phyloP scores from a whole-genome alignment of 306 rosid genomes.

The Lagenaria siceraria region DNA sequence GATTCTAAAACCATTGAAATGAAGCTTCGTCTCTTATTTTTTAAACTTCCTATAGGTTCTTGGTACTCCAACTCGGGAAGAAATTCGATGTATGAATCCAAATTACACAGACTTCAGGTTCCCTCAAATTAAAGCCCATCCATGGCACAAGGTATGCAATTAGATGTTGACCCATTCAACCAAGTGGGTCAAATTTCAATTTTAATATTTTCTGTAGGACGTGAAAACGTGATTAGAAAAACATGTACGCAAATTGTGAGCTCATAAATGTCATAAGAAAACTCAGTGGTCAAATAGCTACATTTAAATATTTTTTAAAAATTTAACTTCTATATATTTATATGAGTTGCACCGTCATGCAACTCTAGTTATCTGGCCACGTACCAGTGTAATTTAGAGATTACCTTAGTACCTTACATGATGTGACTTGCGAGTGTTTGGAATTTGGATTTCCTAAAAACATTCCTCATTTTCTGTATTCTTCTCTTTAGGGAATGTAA shows the following conservation, averaged over 20 bases:
- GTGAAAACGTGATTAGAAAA: not conserved
- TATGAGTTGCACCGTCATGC: not conserved
- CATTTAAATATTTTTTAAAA: not conserved
- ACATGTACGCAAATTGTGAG: not conserved
- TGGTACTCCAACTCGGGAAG: slow-evolving; percentile 97
- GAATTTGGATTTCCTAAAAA: not conserved
- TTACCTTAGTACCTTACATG: not conserved
- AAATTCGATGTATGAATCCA: slow-evolving; percentile 95
- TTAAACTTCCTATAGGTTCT: slow-evolving; percentile 51
- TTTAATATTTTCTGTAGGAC: not conserved
- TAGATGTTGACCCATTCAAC: not conserved
- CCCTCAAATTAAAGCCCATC: slow-evolving; percentile 95
- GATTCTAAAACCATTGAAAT: not conserved
- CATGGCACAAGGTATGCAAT: slow-evolving; percentile 87
- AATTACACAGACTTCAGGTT: slow-evolving; percentile 84
- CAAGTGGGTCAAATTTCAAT: not conserved
- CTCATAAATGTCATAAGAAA: not conserved
- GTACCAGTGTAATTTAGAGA: not conserved
- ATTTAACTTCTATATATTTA: not conserved
- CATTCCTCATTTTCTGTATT: not conserved
- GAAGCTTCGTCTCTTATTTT: not conserved
- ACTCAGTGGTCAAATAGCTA: not conserved
- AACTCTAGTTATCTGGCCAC: not conserved
- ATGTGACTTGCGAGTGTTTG: not conserved
- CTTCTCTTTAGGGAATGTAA: not conserved